Base-by-base conservation (phyloP, 441 rosid genomes). In the Codiaeum variegatum region DNA sequence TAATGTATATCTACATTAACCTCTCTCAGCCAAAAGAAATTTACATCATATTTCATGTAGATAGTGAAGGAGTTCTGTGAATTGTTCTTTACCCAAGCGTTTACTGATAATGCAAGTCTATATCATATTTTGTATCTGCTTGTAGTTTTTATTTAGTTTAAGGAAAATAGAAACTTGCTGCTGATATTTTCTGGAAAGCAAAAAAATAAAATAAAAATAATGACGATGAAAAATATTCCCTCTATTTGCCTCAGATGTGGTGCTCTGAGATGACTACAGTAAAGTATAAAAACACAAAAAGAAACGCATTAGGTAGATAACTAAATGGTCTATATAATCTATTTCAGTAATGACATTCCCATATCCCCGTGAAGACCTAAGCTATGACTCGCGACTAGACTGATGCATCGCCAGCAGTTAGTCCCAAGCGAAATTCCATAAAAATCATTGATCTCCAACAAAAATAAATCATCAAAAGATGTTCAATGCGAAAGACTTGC, bases 41-140 rank as follows among this genome's bases (percentile, higher is more conserved):
- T 40, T 58, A 15, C 34, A 49, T 55, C 46, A 76, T 51, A 66
- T 52, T 58, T n/a, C 51, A 16, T 74, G 76, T 66, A 76, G 54
- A 79, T 79, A 44, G 63, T n/a, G 28, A 47, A 60, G 65, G 52
- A 55, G 42, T 5, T 60, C 24, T 63, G 40, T 23, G 60, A 54
- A 72, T 32, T 24, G 34, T 52, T 56, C 44, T 40, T 15, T 68
- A 32, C 52, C 24, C 55, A 31, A 31, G 47, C 34, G n/a, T n/a
- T 34, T 21, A 55, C 24, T 49, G 62, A 28, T 52, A 44, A 67
- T 61, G 74, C 55, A 51, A 69, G 31, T 68, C 7, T 16, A 68
- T 18, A 28, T 31, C 8, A 6, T 36, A 26, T n/a, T 36, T 24
- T 72, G 31, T 74, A 58, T 56, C 18, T 69, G 52, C 62, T 4